These are phyloP conservation scores for Trebouxia gelatinosa DNA, from an alignment of 163 green algal species.

Conservation along the genomic window DNA sequence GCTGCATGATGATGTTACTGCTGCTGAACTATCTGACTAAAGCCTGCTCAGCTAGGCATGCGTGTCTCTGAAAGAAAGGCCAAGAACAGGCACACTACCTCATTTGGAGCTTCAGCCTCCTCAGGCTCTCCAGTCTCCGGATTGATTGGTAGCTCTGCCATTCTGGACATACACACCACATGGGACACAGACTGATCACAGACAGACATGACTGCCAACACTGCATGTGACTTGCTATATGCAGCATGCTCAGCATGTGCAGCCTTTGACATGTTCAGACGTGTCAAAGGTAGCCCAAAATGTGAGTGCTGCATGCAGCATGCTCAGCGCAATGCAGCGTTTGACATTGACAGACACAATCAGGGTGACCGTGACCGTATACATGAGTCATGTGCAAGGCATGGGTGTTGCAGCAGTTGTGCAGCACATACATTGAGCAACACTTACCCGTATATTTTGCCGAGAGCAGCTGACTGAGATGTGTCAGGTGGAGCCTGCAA, in stretches of 20 bases:
- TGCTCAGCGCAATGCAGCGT: neutral
- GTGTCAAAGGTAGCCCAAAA: neutral
- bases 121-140: conserved; percentile 73
- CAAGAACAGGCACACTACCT: conserved; percentile 56
- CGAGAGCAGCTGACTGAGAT: conserved; percentile 12
- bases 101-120: conserved; percentile 60
- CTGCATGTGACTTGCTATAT: neutral
- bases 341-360: neutral
- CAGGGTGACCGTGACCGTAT: no score
- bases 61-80: no score
- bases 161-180: no score
- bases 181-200: no score
- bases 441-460: conserved; percentile 15
- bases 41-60: no score
- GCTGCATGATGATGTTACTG: no score
- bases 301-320: neutral
- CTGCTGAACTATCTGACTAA: no score
- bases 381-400: no score
- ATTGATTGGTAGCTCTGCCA: conserved; percentile 65
- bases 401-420: neutral
- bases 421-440: neutral
- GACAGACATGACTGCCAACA: no score
- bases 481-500: conserved; percentile 11
- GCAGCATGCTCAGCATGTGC: neutral
- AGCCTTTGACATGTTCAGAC: neutral